Evolutionary conservation across 352 stramenopile species (phyloP).

Genomic region (Thalassiosira pacifica): DNA sequence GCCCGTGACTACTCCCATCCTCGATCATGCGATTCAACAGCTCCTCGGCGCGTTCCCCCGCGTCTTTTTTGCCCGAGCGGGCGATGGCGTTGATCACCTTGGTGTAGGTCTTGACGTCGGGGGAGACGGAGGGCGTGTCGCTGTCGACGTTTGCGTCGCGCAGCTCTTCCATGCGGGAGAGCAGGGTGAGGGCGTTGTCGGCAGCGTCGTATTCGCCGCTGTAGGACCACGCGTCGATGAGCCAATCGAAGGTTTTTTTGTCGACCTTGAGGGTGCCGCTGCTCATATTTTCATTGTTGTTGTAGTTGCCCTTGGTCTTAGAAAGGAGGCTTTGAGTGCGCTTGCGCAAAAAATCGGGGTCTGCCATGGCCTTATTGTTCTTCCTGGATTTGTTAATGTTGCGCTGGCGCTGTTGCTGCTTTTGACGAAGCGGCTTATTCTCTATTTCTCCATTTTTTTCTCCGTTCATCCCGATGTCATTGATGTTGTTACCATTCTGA

Average conservation of each 20-base stretch:
- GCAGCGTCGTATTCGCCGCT: conserved; percentile 66
- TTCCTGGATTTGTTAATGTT: conserved; percentile 37
- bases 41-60: conserved; percentile 56
- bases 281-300: conserved; percentile 6
- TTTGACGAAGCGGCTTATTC: neutral
- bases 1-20: conserved; percentile 1
- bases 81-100: conserved; percentile 61
- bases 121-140: conserved; percentile 45
- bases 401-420: neutral
- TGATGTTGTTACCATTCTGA: conserved; percentile 9
- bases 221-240: conserved; percentile 80
- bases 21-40: conserved; percentile 72
- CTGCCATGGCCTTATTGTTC: conserved; percentile 69
- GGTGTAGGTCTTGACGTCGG: conserved; percentile 58
- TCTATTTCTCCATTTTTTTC: conserved; percentile 11
- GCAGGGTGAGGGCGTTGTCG: conserved; percentile 63
- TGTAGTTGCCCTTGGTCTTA: conserved; percentile 36
- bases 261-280: conserved; percentile 66
- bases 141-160: conserved; percentile 43
- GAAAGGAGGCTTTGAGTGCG: conserved; percentile 61
- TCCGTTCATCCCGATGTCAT: conserved; percentile 12
- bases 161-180: conserved; percentile 76
- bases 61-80: conserved; percentile 34
- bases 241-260: conserved; percentile 76
- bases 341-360: conserved; percentile 71